Evolutionary conservation across 192 early-diverging fungal genomes (phyloP), one percentile per base, ranked within the genome.

Genomic region (Coemansia sp.): DNA sequence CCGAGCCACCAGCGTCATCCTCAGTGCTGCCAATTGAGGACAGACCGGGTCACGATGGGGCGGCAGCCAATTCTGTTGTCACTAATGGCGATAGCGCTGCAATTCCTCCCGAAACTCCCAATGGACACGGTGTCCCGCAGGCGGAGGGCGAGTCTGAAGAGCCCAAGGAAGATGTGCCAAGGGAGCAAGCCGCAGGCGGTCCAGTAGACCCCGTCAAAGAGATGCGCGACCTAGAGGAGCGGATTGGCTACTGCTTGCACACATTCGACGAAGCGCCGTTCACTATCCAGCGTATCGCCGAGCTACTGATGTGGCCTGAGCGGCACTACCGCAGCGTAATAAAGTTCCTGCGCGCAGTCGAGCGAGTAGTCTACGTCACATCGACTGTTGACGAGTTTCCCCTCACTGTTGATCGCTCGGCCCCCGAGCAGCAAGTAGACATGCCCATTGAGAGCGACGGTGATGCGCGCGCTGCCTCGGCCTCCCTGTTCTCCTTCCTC

Each of bases 361-460:
- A 83, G 28, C 65, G 73, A 1, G 75, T 73, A 2, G 79, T 82
- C 7, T 82, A 74, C 33, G 79, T 82, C 31, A 82, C 79, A 0
- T 82, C 79, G 13, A 82, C 79, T 0, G 65, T 76, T 7, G 79
- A 82, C 12, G 79, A 82, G 64, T 82, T 82, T 39, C 79, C 79
- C 8, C 50, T 55, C n/a, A 55, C 62, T 6, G 65, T 64, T 0
- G 33, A 25, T 2, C 35, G 26, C 14, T 42, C 38, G 6, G 21
- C 28, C 6, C 53, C 12, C 2, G 33, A 57, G 5, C 55, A 11
- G 11, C 18, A 21, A 5, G 21, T 50, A 0, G 70, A 45, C 3
- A 64, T 28, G 41, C 48, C 70, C 8, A 76, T 70, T 37, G 73
- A 76, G 38, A 33, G 59, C 31, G 60, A 36, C 7, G 59, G 59